A percentile compares a stretch with the other conserved stretches of the same genome.
phyloP scores from a whole-genome alignment of 164 flowering plant species.

The Litsea cubeba region DNA sequence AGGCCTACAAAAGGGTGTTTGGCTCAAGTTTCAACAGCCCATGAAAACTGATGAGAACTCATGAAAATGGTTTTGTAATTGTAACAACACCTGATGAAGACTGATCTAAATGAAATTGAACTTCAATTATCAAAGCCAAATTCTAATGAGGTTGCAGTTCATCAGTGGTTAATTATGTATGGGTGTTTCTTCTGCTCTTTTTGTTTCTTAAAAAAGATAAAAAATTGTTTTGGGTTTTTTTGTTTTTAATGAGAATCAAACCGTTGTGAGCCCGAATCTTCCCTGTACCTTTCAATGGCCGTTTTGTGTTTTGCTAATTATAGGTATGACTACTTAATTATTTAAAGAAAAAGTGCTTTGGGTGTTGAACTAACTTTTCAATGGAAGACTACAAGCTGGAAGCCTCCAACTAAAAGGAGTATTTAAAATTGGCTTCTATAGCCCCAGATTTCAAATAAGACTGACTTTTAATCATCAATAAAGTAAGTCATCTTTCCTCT shows the following conservation, averaged over 20 bases:
- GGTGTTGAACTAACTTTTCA: not conserved
- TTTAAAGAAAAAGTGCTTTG: not conserved
- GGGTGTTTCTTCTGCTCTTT: not conserved
- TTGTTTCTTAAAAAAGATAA: not conserved
- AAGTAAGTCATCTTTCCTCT: not conserved
- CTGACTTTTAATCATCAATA: not conserved
- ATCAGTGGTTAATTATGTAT: not conserved
- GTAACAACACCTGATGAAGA: too few species aligned
- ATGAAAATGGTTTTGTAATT: too few species aligned
- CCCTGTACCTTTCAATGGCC: not conserved
- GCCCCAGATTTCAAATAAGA: not conserved
- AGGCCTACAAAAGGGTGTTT: too few species aligned
- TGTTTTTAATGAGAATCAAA: not conserved
- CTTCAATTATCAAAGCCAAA: too few species aligned
- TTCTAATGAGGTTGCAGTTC: too few species aligned
- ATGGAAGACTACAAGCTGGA: not conserved
- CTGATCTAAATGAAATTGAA: too few species aligned
- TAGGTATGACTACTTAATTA: not conserved
- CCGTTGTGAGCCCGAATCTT: not conserved
- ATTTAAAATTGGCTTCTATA: not conserved
- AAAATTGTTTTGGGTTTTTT: not conserved
- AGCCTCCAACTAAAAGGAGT: not conserved
- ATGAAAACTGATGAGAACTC: too few species aligned
- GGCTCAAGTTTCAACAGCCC: too few species aligned
- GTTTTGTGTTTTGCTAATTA: not conserved